Conservation (phyloP, 495 filamentous ascomycete species). For the Annulohypoxylon moriforme region DNA sequence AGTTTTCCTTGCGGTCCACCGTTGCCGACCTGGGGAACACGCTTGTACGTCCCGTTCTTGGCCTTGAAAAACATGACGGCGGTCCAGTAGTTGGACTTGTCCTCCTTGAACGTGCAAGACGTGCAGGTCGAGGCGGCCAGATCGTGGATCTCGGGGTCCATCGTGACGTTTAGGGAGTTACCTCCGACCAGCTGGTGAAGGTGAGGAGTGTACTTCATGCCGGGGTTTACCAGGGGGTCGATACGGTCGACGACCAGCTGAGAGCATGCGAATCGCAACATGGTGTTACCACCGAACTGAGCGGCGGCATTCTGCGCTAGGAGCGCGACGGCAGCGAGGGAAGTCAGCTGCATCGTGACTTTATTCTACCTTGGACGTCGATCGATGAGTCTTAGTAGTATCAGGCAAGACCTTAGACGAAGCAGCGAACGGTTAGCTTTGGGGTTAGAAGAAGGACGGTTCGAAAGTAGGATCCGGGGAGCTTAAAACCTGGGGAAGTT, state of each 20-base stretch:
- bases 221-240: constrained; percentile 64
- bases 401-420: constrained; percentile 15
- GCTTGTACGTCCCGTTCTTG: constrained; percentile 76
- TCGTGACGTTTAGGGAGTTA: constrained; percentile 76
- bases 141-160: constrained; percentile 66
- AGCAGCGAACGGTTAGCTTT: constrained; percentile 16
- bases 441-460: constrained; percentile 15
- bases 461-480: constrained; percentile 43
- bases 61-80: constrained; percentile 75
- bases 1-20: constrained; percentile 68
- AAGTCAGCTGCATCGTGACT: constrained; percentile 63
- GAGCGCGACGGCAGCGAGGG: constrained; percentile 60
- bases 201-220: constrained; percentile 61
- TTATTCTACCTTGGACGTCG: constrained; percentile 28
- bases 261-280: constrained; percentile 68
- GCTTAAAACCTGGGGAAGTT: constrained; percentile 35
- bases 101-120: constrained; percentile 73
- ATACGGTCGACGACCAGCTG: constrained; percentile 66
- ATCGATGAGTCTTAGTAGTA: constrained; percentile 18
- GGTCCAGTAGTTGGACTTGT: constrained; percentile 86
- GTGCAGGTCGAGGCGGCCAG: constrained; percentile 74
- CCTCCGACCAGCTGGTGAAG: constrained; percentile 66
- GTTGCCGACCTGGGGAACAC: constrained; percentile 72
- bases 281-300: constrained; percentile 55
- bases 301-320: constrained; percentile 59